Evolutionary conservation across 257 asterid genomes (phyloP), one percentile per base, ranked within the genome.

Genomic region (Galeopsis tetrahit): DNA sequence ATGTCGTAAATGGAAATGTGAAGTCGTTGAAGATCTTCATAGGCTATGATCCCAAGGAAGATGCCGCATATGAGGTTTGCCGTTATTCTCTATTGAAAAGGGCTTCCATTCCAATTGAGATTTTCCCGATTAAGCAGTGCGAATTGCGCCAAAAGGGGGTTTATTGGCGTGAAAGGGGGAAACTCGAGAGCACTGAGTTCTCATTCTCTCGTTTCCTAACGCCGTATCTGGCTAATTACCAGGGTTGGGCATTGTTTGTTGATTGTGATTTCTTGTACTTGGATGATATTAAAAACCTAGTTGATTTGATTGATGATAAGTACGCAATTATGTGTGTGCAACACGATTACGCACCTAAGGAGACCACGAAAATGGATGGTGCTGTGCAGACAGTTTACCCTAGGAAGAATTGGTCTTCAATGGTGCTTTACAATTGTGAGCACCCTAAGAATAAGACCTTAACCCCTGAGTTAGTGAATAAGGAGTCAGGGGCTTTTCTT

Each of bases 201-300:
- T 92, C 97, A 0, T 90, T 90, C 72, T 75, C 96, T 9, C 86
- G 98, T 38, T 90, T 92, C 72, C 76, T 92, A 77, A 90, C 98
- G 9, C 97, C 97, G 0, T 67, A 78, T 44, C 63, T 88, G 3
- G 91, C 97, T 0, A 75, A 81, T 70, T 88, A 75, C 17, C 77
- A 83, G 9, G 98, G 98, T 0, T 90, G 97, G 98, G 96, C 96
- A 3, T 83, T 92, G 98, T 92, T 92, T 81, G 91, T 90, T 70
- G 97, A 90, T 73, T 88, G 97, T 64, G 98, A 92, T 87, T 87
- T 92, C 84, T 67, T 92, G 34, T 88, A 90, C 81, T 78, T 90
- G 10, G 85, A 75, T 58, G 96, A 90, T 75, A 72, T 88, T n/a
- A 92, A 90, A 77, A 86, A 87, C 33, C 58, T 92, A 7, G 73